These are phyloP conservation scores for Cardamine chenopodiifolia DNA, from an alignment of 345 rosid species.

Conservation along the genomic window DNA sequence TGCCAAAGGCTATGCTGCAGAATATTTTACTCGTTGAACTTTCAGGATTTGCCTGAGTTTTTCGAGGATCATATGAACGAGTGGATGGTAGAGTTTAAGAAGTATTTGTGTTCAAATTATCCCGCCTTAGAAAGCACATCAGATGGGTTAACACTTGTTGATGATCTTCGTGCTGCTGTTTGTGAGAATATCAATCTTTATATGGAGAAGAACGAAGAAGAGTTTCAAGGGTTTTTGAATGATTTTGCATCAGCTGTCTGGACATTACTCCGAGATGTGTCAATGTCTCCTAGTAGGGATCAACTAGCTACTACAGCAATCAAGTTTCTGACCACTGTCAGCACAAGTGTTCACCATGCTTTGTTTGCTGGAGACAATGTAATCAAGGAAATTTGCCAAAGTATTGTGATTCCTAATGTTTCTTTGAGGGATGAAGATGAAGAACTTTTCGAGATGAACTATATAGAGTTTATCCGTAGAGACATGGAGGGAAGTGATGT, in stretches of 20 bases:
- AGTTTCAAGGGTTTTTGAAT: constrained; percentile 67
- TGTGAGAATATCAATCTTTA: constrained; percentile 94
- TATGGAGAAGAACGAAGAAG: constrained; percentile 96
- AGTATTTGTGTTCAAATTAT: constrained; percentile 64
- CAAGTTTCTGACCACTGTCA: constrained; percentile 92
- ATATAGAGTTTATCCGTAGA: constrained; percentile 90
- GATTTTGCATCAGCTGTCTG: constrained; percentile 84
- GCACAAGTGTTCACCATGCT: constrained; percentile 89
- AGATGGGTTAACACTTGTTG: constrained; percentile 62
- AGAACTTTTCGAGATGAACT: constrained; percentile 97
- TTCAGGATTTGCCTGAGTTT: constrained; percentile 88
- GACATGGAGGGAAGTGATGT: constrained; percentile 99
- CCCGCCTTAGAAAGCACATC: constrained; percentile 59
- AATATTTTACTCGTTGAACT: constrained; percentile 82
- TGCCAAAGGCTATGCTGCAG: constrained; percentile 88
- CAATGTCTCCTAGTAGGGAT: constrained; percentile 74
- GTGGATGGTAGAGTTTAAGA: constrained; percentile 91
- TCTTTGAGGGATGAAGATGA: constrained; percentile 93
- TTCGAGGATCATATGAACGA: constrained; percentile 95
- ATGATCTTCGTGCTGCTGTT: constrained; percentile 79
- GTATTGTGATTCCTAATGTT: constrained; percentile 94
- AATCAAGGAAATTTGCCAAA: constrained; percentile 79
- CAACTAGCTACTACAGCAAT: constrained; percentile 83
- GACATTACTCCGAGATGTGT: constrained; percentile 80
- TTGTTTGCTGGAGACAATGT: constrained; percentile 79